Percentiles rank a stretch among this genome's conserved stretches.
Evolutionary conservation across 129 eudicot species (phyloP).

Genomic region (Flaveria robusta): DNA sequence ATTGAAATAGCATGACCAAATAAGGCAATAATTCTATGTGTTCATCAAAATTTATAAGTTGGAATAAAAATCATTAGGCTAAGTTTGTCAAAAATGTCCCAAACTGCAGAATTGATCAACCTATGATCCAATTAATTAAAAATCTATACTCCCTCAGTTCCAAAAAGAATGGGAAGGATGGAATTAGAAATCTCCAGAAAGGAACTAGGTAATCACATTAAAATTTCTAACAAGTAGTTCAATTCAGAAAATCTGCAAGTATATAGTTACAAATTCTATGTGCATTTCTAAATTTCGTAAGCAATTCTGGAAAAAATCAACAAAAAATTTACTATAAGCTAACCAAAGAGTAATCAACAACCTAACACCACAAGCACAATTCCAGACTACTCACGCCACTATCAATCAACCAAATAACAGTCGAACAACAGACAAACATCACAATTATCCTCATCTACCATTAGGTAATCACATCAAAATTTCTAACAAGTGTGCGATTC

Average conservation of each 20-base stretch:
- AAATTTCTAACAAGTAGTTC: neutral
- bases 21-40: constrained; percentile 15
- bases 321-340: neutral
- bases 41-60: neutral
- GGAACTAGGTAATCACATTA: constrained; percentile 3
- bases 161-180: neutral
- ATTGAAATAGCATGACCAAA: constrained; percentile 6
- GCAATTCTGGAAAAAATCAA: constrained; percentile 12
- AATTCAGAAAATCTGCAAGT: neutral
- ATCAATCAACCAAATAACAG: constrained; percentile 20
- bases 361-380: constrained; percentile 14
- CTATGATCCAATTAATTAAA: neutral
- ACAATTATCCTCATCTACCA: neutral
- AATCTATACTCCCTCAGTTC: constrained; percentile 13
- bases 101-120: constrained; percentile 1
- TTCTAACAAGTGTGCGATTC: constrained; percentile 14
- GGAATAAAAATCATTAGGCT: neutral
- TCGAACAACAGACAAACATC: neutral
- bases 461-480: neutral
- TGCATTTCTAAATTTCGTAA: neutral
- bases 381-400: neutral
- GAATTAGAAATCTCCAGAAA: neutral
- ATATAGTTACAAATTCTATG: neutral
- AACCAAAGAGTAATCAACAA: neutral
- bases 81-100: constrained; percentile 15